Evolutionary conservation across 2,329 filamentous ascomycete genomes (phyloP).

Genomic region (Fusarium nygamai): DNA sequence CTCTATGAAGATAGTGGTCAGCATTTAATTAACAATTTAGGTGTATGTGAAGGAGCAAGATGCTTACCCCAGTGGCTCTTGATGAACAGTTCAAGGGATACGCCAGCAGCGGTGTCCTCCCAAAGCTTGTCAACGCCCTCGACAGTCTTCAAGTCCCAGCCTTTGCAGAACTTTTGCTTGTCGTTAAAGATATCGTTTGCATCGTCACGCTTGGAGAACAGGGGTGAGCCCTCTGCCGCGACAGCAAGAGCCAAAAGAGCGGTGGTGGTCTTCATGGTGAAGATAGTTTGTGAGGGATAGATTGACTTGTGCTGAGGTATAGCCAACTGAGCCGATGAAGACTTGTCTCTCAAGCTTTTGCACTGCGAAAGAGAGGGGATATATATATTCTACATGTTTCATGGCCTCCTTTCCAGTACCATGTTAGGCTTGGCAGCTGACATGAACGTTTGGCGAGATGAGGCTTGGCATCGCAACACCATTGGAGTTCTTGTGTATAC

Average conservation of each 20-base stretch:
- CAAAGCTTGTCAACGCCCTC: conserved; percentile 17
- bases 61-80: neutral
- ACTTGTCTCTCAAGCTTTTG: neutral
- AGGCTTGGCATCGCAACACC: neutral
- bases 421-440: neutral
- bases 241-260: conserved; percentile 8
- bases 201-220: neutral
- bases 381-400: neutral
- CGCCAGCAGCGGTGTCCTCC: conserved; percentile 1
- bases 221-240: neutral
- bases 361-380: rapidly evolving
- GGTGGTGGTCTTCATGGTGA: neutral
- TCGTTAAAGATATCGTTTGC: neutral
- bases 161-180: conserved; percentile 7
- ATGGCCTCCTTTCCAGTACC: neutral
- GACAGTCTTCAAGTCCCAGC: conserved; percentile 5
- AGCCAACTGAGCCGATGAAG: neutral
- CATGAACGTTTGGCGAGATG: neutral
- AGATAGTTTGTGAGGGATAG: rapidly evolving
- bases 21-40: too few relatives aligned
- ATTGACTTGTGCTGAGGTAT: rapidly evolving
- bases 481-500: neutral
- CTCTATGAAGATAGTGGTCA: neutral
- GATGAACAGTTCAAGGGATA: conserved; percentile 15
- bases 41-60: rapidly evolving